phyloP scores from a whole-genome alignment of 768 basidiomycete species.

The Termitomyces sp. region DNA sequence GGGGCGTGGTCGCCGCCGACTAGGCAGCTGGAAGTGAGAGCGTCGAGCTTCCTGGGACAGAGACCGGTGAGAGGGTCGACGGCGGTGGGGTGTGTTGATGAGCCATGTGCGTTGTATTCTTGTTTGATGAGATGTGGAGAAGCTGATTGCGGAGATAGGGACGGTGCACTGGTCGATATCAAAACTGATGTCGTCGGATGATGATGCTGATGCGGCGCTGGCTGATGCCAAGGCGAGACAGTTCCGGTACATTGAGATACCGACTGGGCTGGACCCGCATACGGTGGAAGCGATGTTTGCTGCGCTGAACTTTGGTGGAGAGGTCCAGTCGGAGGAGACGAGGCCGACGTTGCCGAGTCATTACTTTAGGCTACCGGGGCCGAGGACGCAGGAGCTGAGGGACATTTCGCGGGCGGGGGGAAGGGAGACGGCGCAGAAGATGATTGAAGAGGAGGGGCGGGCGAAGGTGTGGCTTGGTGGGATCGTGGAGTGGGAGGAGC shows the following conservation, averaged over 20 bases:
- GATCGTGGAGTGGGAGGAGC: conserved; percentile 10
- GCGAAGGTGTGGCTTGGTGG: conserved; percentile 42
- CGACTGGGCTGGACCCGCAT: conserved; percentile 41
- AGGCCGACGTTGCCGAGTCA: conserved; percentile 26
- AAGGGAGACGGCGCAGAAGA: conserved; percentile 34
- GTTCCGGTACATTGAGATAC: conserved; percentile 43
- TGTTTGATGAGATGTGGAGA: background rate
- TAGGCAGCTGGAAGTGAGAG: conserved; percentile 52
- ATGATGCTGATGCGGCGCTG: conserved; percentile 35
- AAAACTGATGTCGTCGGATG: conserved; percentile 29
- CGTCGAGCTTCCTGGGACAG: conserved; percentile 39
- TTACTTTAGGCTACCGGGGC: conserved; percentile 33
- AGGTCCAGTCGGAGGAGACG: conserved; percentile 15
- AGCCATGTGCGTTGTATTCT: conserved; percentile 26
- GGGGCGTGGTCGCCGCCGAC: conserved; percentile 45
- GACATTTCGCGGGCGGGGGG: conserved; percentile 45
- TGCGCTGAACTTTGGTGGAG: conserved; percentile 38
- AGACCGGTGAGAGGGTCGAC: conserved; percentile 32
- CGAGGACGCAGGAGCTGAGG: conserved; percentile 38
- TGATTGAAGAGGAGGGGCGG: conserved; percentile 34
- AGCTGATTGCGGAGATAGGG: conserved; percentile 41
- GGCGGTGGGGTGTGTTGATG: conserved; percentile 26
- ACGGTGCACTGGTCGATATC: conserved; percentile 55
- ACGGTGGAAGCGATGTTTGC: conserved; percentile 46
- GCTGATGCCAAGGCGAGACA: conserved; percentile 37